Evolutionary conservation across 257 asterid genomes (phyloP).

Genomic region (Asclepias syriaca): DNA sequence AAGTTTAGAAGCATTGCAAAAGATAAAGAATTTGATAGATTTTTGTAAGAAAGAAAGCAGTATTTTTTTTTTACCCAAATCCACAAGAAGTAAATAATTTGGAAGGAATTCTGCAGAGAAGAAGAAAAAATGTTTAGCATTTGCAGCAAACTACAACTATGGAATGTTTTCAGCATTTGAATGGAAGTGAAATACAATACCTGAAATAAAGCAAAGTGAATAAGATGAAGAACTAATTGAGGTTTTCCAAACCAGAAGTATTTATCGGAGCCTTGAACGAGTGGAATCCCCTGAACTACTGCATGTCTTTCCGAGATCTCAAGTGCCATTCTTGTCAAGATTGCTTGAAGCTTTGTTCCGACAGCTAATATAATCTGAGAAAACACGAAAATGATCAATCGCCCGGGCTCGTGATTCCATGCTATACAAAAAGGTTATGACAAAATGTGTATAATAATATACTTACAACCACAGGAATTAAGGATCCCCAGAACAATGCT

Average conservation of each 20-base stretch:
- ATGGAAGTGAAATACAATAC: constrained; percentile 21
- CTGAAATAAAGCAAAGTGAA: constrained; percentile 87
- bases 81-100: constrained; percentile 79
- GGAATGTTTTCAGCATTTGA: not conserved
- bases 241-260: constrained; percentile 89
- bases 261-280: constrained; percentile 79
- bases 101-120: constrained; percentile 75
- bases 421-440: too few relatives aligned
- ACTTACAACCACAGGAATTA: constrained; percentile 79
- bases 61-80: constrained; percentile 65
- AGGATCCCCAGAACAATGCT: constrained; percentile 89
- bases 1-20: not conserved
- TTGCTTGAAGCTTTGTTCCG: constrained; percentile 83
- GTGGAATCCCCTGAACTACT: constrained; percentile 92
- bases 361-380: constrained; percentile 78
- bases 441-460: not conserved
- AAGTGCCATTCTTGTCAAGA: constrained; percentile 77
- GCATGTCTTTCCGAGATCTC: constrained; percentile 81
- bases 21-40: not conserved
- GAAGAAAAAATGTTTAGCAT: not conserved
- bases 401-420: too few relatives aligned
- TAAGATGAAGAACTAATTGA: constrained; percentile 59
- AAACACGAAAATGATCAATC: not conserved
- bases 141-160: not conserved
- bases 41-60: constrained; percentile 5